Percentiles rank a stretch among this genome's conserved stretches.
These are phyloP conservation scores for Brassica juncea DNA, from an alignment of 345 rosid species.

Conservation along the genomic window DNA sequence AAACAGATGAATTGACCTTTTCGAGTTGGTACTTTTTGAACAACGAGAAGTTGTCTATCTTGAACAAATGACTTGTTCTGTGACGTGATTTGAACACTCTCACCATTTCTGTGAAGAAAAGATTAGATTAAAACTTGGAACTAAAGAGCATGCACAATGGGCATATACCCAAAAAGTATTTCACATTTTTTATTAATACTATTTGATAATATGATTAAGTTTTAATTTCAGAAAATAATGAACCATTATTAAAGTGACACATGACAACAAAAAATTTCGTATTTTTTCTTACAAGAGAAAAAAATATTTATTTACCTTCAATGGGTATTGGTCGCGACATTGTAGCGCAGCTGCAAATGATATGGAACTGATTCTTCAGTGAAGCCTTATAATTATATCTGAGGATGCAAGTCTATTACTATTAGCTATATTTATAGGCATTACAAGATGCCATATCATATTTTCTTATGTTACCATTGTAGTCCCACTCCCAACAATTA, in stretches of 20 bases:
- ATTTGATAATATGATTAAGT: no score
- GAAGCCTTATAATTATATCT: neutral
- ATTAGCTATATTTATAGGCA: neutral
- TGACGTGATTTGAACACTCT: constrained; percentile 1
- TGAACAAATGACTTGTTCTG: constrained; percentile 30
- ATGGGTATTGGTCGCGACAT: constrained; percentile 7
- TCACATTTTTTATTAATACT: no score
- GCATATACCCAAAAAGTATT: no score
- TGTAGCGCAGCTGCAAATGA: neutral
- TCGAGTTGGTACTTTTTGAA: constrained; percentile 5
- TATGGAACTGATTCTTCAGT: neutral
- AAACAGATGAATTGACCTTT: constrained; percentile 21
- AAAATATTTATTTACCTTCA: neutral
- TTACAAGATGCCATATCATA: neutral
- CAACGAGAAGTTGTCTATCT: constrained; percentile 42
- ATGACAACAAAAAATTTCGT: no score
- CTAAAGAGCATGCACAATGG: neutral
- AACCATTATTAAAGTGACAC: no score
- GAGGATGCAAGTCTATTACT: neutral
- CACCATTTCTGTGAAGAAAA: constrained; percentile 11
- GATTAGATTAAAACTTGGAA: neutral
- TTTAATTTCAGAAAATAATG: no score
- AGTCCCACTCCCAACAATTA: neutral
- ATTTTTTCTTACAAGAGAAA: no score
- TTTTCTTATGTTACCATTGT: neutral